Conservation (phyloP, 768 basidiomycete genomes). For the Lentinula sp. region DNA sequence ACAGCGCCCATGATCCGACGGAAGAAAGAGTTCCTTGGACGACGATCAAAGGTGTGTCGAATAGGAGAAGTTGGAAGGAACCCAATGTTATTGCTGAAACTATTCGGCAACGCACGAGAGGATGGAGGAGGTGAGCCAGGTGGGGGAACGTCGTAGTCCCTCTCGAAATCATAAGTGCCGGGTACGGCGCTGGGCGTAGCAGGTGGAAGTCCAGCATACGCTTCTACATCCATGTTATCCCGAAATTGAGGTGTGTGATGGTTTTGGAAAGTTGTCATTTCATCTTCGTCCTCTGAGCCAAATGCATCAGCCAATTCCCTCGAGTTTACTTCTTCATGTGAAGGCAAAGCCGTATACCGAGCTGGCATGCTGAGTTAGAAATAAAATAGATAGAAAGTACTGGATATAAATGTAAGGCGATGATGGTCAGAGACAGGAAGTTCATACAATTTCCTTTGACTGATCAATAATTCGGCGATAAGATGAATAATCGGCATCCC, state of each 20-base stretch:
- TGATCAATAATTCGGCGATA: neutral
- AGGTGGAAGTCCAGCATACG: neutral
- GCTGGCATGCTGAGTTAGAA: conserved; percentile 31
- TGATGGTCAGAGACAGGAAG: neutral
- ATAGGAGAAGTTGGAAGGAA: conserved; percentile 46
- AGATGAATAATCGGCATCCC: neutral
- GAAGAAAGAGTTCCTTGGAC: conserved; percentile 45
- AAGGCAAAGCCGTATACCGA: conserved; percentile 49
- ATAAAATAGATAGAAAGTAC: neutral
- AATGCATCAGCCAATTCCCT: conserved; percentile 79
- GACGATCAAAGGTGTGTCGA: conserved; percentile 17
- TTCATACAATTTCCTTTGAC: neutral
- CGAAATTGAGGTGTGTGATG: neutral
- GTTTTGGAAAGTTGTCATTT: neutral
- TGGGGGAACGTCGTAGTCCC: conserved; percentile 70
- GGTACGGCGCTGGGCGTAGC: conserved; percentile 21
- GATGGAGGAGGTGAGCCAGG: conserved; percentile 77
- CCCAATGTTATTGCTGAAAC: conserved; percentile 71
- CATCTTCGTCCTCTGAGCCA: conserved; percentile 43
- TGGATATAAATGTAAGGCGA: neutral
- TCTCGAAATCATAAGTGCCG: conserved; percentile 73
- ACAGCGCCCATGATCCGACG: conserved; percentile 54
- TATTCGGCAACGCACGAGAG: conserved; percentile 53
- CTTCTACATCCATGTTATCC: neutral
- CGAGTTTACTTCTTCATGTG: conserved; percentile 35